Evolutionary conservation across 306 rosid species (phyloP).

Genomic region (Glycyrrhiza uralensis): DNA sequence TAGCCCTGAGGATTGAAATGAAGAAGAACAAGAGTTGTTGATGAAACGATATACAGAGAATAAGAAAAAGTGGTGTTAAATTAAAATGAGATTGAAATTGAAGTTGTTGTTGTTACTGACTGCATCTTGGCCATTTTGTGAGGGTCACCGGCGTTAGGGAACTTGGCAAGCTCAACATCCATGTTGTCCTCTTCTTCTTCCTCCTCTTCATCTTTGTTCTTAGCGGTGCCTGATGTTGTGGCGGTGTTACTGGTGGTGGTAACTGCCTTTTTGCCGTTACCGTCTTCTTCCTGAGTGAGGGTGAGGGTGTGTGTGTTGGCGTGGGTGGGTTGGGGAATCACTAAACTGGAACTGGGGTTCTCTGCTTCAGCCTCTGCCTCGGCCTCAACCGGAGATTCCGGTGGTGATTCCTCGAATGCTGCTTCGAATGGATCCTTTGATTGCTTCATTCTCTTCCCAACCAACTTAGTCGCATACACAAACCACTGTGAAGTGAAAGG

Average conservation of each 20-base stretch:
- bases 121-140: slow-evolving; percentile 90
- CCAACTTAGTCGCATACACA: not conserved
- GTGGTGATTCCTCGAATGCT: slow-evolving; percentile 82
- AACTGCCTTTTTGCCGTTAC: not conserved
- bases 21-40: not conserved
- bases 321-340: not conserved
- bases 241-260: not conserved
- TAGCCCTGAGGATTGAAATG: slow-evolving; percentile 56
- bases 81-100: not conserved
- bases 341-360: slow-evolving; percentile 30
- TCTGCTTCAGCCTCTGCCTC: not conserved
- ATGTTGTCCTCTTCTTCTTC: slow-evolving; percentile 91
- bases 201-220: slow-evolving; percentile 66
- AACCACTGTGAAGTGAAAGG: not conserved
- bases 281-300: too few relatives aligned
- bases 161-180: slow-evolving; percentile 85
- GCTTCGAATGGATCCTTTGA: slow-evolving; percentile 99
- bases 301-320: not conserved
- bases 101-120: slow-evolving; percentile 32
- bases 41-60: not conserved
- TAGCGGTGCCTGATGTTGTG: not conserved
- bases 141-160: slow-evolving; percentile 73
- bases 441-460: slow-evolving; percentile 48
- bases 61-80: not conserved
- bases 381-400: slow-evolving; percentile 46